These are phyloP conservation scores for Cladophialophora psammophila DNA, from an alignment of 2,329 filamentous ascomycete genomes.

Conservation along the genomic window DNA sequence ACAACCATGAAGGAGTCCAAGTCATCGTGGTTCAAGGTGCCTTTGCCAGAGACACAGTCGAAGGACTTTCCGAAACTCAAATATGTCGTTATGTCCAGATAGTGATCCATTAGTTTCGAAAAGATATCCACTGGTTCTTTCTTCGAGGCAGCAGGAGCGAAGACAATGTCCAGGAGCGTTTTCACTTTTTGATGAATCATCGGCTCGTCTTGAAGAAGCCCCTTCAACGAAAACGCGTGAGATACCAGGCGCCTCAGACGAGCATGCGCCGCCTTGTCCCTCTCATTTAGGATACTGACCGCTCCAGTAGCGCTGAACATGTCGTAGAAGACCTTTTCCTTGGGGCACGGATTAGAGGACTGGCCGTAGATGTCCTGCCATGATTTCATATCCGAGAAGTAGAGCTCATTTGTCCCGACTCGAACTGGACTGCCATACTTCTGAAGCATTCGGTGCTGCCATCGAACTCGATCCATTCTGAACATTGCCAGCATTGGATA, in stretches of 20 bases:
- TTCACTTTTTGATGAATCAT: slow-evolving; percentile 20
- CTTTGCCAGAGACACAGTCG: slow-evolving; percentile 22
- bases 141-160: slow-evolving; percentile 14
- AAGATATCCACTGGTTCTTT: slow-evolving; percentile 23
- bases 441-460: slow-evolving; percentile 22
- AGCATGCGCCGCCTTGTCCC: slow-evolving; percentile 39
- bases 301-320: slow-evolving; percentile 26
- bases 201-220: slow-evolving; percentile 16
- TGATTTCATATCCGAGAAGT: slow-evolving; percentile 46
- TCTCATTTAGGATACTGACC: slow-evolving; percentile 23
- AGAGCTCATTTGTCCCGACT: slow-evolving; percentile 46
- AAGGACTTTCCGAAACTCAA: slow-evolving; percentile 26
- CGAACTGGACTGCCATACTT: slow-evolving; percentile 46
- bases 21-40: slow-evolving; percentile 10
- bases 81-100: slow-evolving; percentile 25
- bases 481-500: slow-evolving; percentile 21
- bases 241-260: slow-evolving; percentile 46
- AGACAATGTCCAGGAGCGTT: slow-evolving; percentile 7
- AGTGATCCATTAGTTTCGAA: slow-evolving; percentile 15
- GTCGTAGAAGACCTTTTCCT: slow-evolving; percentile 28
- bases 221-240: slow-evolving; percentile 49
- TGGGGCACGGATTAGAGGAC: slow-evolving; percentile 24
- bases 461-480: slow-evolving; percentile 6
- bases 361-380: slow-evolving; percentile 45
- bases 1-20: slow-evolving; percentile 24